Evolutionary conservation across 176 grass and related monocot species (phyloP), one percentile per base, ranked within the genome.

Genomic region (Avena eriantha): DNA sequence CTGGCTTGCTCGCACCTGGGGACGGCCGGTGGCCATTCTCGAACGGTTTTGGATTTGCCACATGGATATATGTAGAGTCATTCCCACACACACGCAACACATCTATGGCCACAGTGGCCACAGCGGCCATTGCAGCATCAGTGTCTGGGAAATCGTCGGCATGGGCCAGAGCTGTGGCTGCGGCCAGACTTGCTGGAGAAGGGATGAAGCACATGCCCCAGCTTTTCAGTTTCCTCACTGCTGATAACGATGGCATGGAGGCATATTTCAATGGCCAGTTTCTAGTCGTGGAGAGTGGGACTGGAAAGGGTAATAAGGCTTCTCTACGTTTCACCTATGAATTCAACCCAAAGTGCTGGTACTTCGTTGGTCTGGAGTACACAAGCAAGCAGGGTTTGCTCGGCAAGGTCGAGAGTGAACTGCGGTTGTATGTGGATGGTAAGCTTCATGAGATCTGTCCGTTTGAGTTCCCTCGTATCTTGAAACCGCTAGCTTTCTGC

Each of bases 61-160:
- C 93, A 53, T 98, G 97, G 97, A 94, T 98, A 50, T 98, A 96
- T 55, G 89, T 98, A 21, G 97, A 98, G 75, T 94, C 94, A 7
- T 98, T 98, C 78, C 78, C 97, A 18, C 89, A 88, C 69, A 88
- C 90, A 53, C 82, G 86, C 34, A 88, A 91, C 80, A 79, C 92
- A 58, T 90, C 78, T 67, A 93, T 75, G 26, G 86, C 93, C 55
- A 83, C 91, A 74, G 86, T 90, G 0, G 89, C 90, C 49, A 78
- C 83, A 59, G 95, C 84, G 31, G 95, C 86, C 0, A 83, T 89
- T 11, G 90, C 94, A 80, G 92, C 92, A 35, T 91, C 90, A 29
- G 84, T 86, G 55, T 96, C 94, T 77, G 97, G 92, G 64, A 96
- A 93, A 80, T 93, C 94, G 51, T 94, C 94, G 2, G 86, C 90